Evolutionary conservation across 345 rosid genomes (phyloP).

Genomic region (Nephelium lappaceum): DNA sequence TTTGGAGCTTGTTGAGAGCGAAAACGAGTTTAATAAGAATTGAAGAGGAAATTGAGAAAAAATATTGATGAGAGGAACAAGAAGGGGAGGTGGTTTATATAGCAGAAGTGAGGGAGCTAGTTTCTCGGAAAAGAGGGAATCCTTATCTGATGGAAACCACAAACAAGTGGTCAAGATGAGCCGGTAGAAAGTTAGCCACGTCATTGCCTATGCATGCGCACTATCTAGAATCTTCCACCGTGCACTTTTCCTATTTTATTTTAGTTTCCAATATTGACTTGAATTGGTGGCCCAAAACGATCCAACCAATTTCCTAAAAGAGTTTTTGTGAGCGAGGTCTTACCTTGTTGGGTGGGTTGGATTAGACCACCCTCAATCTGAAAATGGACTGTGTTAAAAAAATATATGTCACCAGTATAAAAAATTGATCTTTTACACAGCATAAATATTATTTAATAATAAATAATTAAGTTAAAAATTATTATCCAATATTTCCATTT

Average conservation of each 20-base stretch:
- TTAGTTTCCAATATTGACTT: neutral
- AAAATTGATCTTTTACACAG: no score
- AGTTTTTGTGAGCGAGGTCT: no score
- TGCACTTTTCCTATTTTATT: neutral
- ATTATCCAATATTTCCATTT: no score
- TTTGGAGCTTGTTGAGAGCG: neutral
- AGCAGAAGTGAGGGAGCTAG: neutral
- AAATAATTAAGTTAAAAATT: no score
- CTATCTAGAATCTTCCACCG: slow-evolving; percentile 4
- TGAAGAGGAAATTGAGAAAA: neutral
- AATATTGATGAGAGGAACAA: no score
- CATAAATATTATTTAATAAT: no score
- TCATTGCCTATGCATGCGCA: neutral
- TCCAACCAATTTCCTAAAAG: neutral
- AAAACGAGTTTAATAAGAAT: neutral
- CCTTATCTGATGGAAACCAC: neutral
- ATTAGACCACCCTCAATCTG: no score
- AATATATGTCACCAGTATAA: no score
- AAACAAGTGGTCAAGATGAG: neutral
- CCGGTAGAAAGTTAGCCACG: neutral
- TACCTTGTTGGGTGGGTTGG: no score
- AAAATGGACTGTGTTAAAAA: no score
- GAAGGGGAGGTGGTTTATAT: neutral
- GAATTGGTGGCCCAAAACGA: neutral
- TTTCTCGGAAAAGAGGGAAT: neutral